Conservation (phyloP, 495 filamentous ascomycete species). For the Aspergillus olivimuriae region DNA sequence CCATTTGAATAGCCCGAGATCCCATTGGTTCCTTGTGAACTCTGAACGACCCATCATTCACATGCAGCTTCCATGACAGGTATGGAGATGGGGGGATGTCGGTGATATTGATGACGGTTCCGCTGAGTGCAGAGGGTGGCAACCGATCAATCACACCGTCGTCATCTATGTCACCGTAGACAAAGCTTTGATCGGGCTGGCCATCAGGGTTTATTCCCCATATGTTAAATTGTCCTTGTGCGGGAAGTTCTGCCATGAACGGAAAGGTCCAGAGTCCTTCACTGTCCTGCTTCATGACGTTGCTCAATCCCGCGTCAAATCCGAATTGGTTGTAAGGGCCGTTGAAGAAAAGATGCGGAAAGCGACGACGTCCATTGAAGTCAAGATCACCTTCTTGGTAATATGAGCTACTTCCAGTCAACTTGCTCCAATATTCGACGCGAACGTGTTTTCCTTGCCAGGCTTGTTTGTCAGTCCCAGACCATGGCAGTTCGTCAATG, state of each 20-base stretch:
- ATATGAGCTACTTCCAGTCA: slow-evolving; percentile 59
- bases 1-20: slow-evolving; percentile 49
- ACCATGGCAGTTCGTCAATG: slow-evolving; percentile 46
- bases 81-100: slow-evolving; percentile 47
- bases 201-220: slow-evolving; percentile 67
- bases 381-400: slow-evolving; percentile 55
- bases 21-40: slow-evolving; percentile 51
- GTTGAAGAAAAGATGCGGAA: slow-evolving; percentile 60
- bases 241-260: slow-evolving; percentile 61
- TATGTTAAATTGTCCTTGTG: slow-evolving; percentile 56
- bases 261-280: slow-evolving; percentile 55
- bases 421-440: slow-evolving; percentile 62
- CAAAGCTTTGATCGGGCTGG: slow-evolving; percentile 51
- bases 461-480: slow-evolving; percentile 52
- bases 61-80: slow-evolving; percentile 48
- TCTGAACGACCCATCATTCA: slow-evolving; percentile 49
- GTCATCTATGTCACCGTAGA: slow-evolving; percentile 56
- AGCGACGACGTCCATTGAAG: slow-evolving; percentile 41
- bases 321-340: slow-evolving; percentile 64
- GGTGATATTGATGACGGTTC: slow-evolving; percentile 56
- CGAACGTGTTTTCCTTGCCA: slow-evolving; percentile 63
- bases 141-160: slow-evolving; percentile 59
- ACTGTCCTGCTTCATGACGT: slow-evolving; percentile 45
- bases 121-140: slow-evolving; percentile 52
- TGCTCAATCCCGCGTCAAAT: slow-evolving; percentile 57